Evolutionary conservation across 257 asterid species (phyloP), one percentile per base, ranked within the genome.

Genomic region (Jacaranda copaia): DNA sequence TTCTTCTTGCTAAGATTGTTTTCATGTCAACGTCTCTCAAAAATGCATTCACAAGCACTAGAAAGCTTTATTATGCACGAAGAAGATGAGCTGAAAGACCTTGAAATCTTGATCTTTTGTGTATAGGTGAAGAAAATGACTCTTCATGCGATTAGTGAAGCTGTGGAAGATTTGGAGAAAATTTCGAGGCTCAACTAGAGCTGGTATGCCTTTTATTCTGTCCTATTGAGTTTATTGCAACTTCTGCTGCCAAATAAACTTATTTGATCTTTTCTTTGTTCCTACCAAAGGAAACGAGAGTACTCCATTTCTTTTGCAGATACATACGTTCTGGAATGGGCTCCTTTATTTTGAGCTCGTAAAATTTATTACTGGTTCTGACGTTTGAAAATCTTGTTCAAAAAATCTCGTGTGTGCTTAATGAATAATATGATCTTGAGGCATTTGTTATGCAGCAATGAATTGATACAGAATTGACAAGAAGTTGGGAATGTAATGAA

Each of bases 91-190:
- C 42, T 25, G 32, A 25, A 25, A 25, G 32, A 25, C 32, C 7
- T 69, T 42, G 42, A 70, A 65, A 77, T 52, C 13, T 58, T 79
- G 35, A 68, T 73, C 59, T 15, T 40, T 59, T 75, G 42, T 62
- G 45, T 75, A 65, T 85, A 93, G 98, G 95, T 87, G 81, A 91
- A 90, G 86, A 93, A 90, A 82, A 91, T 93, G 93, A 72, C 80
- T 43, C 65, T 88, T 63, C 81, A 87, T 77, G 96, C 97, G 36
- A 62, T 89, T 67, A 32, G 14, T 14, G 13, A 73, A 70, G 93
- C 91, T 14, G 74, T 90, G 69, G 5, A 48, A 67, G 77, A 72
- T 72, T 64, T 90, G 83, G 83, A 68, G 79, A 11, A 4, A 13
- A 10, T 82, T 40, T 74, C 81, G 15, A 38, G 76, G 16, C 63